Evolutionary conservation across 176 grass and related monocot species (phyloP), one percentile per base, ranked within the genome.

Genomic region (Chloris gayana): DNA sequence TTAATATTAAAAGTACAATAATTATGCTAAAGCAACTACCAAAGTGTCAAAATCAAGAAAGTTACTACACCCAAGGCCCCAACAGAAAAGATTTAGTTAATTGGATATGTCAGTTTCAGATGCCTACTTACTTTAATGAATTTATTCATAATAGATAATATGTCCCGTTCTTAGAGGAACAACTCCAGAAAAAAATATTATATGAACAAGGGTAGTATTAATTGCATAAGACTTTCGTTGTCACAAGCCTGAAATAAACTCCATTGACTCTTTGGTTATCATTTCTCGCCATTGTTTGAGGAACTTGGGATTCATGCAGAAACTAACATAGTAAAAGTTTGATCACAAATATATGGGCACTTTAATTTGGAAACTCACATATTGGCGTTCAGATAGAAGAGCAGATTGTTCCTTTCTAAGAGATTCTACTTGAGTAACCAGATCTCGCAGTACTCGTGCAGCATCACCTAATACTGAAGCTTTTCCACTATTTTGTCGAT

Each of bases 391-490:
- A 29, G 77, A 72, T 79, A 85, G 63, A 83, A 94, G 81, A 85
- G 86, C 29, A 56, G 73, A 69, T 63, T 91, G 87, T 82, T 94
- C 89, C 77, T 91, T 89, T 41, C 86, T 88, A 68, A 91, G 83
- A 91, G 81, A 87, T 63, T 91, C 89, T 50, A 91, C 86, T 83
- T 91, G 86, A 62, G 86, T 63, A 68, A 85, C 9, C 68, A 94
- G 85, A 85, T 89, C 92, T 75, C 77, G 72, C 59, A 94, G 70
- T 51, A 89, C 81, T 49, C 92, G 77, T 9, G 89, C 56, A 82
- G 86, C 79, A 89, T 91, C 92, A 10, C 89, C 84, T 75, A 94
- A 59, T 33, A 94, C 76, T 41, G 89, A 82, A 47, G 92, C 92
- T 74, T 94, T 91, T 75, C 92, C 87, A 58, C 21, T 85, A 67